phyloP scores from a whole-genome alignment of 1,284 basidiomycete species.

The Irpex sp. region DNA sequence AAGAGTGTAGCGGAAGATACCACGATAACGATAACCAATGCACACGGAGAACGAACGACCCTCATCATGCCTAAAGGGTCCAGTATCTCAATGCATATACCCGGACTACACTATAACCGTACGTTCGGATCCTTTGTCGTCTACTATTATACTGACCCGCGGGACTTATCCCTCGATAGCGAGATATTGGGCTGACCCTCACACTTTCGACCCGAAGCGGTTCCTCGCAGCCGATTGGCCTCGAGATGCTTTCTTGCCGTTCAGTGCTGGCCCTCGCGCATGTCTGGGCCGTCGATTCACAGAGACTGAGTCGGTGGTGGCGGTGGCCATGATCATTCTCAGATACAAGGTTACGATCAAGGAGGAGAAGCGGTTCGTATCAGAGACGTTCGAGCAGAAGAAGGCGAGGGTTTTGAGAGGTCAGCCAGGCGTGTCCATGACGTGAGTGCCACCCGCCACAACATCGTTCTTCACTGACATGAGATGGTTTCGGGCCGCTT shows the following conservation, averaged over 20 bases:
- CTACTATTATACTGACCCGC: background rate
- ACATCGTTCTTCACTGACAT: background rate
- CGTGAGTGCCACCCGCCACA: constrained; percentile 16
- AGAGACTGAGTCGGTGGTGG: constrained; percentile 24
- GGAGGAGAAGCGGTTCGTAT: constrained; percentile 28
- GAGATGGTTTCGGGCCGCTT: background rate
- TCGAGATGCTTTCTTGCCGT: constrained; percentile 39
- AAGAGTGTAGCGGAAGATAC: constrained; percentile 50
- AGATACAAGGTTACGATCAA: constrained; percentile 22
- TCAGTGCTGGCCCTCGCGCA: constrained; percentile 32
- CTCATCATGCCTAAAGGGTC: constrained; percentile 46
- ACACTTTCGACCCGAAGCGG: constrained; percentile 36
- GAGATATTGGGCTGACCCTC: constrained; percentile 38
- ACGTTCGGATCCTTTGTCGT: constrained; percentile 3
- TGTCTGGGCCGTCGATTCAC: constrained; percentile 38
- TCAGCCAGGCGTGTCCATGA: constrained; percentile 20
- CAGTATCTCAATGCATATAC: constrained; percentile 34
- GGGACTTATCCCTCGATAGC: constrained; percentile 22
- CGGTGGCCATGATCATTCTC: constrained; percentile 14
- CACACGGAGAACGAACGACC: constrained; percentile 34
- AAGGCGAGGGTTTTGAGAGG: constrained; percentile 22
- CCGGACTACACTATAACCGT: constrained; percentile 43
- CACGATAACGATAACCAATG: constrained; percentile 34
- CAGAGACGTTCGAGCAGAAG: constrained; percentile 28
- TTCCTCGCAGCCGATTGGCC: constrained; percentile 35